Evolutionary conservation across 2,329 filamentous ascomycete species (phyloP).

Genomic region (Didymella segeticola): DNA sequence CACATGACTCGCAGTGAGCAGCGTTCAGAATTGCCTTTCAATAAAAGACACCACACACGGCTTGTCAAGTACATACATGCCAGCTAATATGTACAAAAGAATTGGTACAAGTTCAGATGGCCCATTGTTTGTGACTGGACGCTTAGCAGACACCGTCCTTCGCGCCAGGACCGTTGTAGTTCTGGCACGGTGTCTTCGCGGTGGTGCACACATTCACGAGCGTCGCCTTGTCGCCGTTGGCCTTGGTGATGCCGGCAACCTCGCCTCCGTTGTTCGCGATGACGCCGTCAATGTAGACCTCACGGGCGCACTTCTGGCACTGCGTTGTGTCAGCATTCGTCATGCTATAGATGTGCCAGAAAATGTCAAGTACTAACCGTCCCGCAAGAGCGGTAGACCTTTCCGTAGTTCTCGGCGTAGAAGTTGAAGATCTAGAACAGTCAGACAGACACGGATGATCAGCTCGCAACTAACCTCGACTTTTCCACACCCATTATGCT

Average conservation of each 20-base stretch:
- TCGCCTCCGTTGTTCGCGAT: conserved; percentile 2
- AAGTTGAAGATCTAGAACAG: conserved; percentile 1
- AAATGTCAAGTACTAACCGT: neutral
- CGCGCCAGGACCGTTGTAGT: conserved; percentile 3
- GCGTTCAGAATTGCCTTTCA: too few species aligned
- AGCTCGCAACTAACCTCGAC: neutral
- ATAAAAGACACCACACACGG: too few species aligned
- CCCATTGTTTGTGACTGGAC: too few species aligned
- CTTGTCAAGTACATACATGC: too few species aligned
- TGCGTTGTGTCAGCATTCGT: neutral
- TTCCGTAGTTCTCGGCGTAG: conserved; percentile 5
- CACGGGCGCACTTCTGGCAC: conserved; percentile 2
- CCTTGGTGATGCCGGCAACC: conserved; percentile 4
- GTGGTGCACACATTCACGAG: neutral
- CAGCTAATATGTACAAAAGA: too few species aligned
- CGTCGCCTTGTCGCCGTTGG: conserved; percentile 6
- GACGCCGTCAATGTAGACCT: conserved; percentile 3
- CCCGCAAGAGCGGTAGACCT: conserved; percentile 5
- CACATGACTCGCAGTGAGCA: too few species aligned
- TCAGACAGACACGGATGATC: neutral
- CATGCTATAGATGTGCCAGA: too few species aligned
- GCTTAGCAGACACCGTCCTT: conserved; percentile 2
- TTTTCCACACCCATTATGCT: conserved; percentile 4
- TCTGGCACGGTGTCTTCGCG: conserved; percentile 5
- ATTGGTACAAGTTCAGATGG: too few species aligned